Conservation (phyloP, 805 yeast genomes). For the Candida arabinofermentans region DNA sequence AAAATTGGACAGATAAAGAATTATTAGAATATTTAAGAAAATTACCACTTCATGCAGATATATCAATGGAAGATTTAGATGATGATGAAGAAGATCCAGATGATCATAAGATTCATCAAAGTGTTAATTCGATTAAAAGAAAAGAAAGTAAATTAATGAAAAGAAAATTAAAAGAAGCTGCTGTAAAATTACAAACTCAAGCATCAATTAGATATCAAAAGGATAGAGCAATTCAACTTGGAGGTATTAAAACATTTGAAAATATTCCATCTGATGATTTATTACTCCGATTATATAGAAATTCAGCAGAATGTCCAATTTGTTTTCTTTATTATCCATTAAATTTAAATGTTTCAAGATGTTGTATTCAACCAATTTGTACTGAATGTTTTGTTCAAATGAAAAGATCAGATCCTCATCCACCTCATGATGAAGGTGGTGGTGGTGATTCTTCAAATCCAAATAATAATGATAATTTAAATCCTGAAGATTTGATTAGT, state of each 20-base stretch:
- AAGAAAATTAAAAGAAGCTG: conserved; percentile 37
- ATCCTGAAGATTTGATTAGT: conserved; percentile 66
- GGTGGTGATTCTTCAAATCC: conserved; percentile 12
- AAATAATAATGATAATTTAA: conserved; percentile 25
- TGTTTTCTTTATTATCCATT: conserved; percentile 86
- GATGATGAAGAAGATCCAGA: conserved; percentile 60
- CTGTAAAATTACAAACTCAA: conserved; percentile 33
- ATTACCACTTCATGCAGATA: conserved; percentile 53
- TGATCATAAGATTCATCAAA: conserved; percentile 54
- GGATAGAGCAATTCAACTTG: conserved; percentile 25
- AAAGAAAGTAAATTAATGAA: conserved; percentile 44
- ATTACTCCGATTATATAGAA: conserved; percentile 57
- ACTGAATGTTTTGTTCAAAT: conserved; percentile 96
- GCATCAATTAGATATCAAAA: conserved; percentile 31
- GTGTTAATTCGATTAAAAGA: conserved; percentile 42
- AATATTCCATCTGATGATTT: conserved; percentile 41
- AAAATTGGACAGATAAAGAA: conserved; percentile 67
- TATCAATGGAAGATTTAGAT: conserved; percentile 39
- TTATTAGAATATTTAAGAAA: conserved; percentile 49
- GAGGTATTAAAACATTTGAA: conserved; percentile 26
- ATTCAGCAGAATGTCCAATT: conserved; percentile 85
- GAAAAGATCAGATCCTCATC: conserved; percentile 87
- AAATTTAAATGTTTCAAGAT: conserved; percentile 71
- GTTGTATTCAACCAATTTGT: conserved; percentile 92
- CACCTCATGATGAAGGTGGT: conserved; percentile 67